Percentiles rank a stretch among this genome's conserved stretches.
Evolutionary conservation across 140 eudicot species (phyloP).

Genomic region (Stevia rebaudiana): DNA sequence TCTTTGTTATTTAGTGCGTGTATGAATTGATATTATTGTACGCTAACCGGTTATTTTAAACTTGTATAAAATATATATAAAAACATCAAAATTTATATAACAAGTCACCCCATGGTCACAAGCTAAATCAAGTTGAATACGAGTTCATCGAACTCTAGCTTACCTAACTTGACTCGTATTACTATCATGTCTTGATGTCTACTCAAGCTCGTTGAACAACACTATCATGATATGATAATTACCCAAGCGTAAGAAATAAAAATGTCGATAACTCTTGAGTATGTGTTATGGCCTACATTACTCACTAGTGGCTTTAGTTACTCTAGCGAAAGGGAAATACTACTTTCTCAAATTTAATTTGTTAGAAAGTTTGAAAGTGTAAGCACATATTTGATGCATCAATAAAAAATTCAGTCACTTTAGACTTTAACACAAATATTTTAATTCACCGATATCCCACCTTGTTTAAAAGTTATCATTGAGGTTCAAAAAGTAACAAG

Average conservation of each 20-base stretch:
- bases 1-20: neutral
- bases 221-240: neutral
- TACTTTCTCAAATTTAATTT: neutral
- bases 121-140: neutral
- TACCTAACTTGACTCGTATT: neutral
- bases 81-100: neutral
- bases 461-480: neutral
- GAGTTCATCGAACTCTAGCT: neutral
- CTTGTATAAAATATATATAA: neutral
- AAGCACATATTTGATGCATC: constrained; percentile 4
- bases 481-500: neutral
- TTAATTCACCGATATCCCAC: neutral
- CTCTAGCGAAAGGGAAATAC: neutral
- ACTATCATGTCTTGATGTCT: neutral
- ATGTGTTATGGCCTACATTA: no score
- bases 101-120: neutral
- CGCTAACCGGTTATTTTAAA: neutral
- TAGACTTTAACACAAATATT: neutral
- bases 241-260: neutral
- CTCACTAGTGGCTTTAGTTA: neutral
- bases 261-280: neutral
- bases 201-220: neutral
- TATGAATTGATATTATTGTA: neutral
- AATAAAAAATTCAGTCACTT: neutral
- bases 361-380: neutral